phyloP scores from a whole-genome alignment of 345 rosid genomes.

The Rhodamnia argentea region DNA sequence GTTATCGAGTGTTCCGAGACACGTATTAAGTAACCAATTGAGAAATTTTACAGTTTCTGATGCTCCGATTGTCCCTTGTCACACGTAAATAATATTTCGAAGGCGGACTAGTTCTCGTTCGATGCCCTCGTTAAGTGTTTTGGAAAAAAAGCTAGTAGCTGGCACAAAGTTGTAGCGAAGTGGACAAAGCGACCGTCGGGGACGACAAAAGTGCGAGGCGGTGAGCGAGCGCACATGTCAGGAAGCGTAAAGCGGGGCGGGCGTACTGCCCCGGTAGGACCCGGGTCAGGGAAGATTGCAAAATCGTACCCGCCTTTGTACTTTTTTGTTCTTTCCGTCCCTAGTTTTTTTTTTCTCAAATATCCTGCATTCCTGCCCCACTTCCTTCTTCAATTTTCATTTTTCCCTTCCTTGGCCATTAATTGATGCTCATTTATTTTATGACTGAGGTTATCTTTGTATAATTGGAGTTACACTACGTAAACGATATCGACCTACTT shows the following conservation, averaged over 20 bases:
- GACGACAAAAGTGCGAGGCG: neutral
- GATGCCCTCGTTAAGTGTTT: neutral
- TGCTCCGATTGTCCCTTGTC: rapidly evolving
- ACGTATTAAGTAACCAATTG: neutral
- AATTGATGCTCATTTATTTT: neutral
- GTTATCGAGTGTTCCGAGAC: neutral
- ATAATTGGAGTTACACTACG: neutral
- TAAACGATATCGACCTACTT: neutral
- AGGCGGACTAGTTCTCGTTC: neutral
- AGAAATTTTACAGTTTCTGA: neutral
- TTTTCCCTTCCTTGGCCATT: neutral
- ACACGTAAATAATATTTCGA: rapidly evolving
- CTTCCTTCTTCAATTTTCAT: neutral
- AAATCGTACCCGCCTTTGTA: neutral
- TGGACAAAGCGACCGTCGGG: neutral
- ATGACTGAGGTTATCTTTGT: rapidly evolving
- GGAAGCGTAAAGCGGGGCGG: neutral
- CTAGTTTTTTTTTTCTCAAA: neutral
- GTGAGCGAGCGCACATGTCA: neutral
- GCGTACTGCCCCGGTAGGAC: neutral
- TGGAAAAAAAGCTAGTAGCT: neutral
- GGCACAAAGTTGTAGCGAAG: neutral
- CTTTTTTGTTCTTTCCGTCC: neutral
- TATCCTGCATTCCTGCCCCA: neutral
- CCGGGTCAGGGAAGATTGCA: neutral